These are phyloP conservation scores for Nasturtium officinale DNA, from an alignment of 345 rosid genomes.

Conservation along the genomic window DNA sequence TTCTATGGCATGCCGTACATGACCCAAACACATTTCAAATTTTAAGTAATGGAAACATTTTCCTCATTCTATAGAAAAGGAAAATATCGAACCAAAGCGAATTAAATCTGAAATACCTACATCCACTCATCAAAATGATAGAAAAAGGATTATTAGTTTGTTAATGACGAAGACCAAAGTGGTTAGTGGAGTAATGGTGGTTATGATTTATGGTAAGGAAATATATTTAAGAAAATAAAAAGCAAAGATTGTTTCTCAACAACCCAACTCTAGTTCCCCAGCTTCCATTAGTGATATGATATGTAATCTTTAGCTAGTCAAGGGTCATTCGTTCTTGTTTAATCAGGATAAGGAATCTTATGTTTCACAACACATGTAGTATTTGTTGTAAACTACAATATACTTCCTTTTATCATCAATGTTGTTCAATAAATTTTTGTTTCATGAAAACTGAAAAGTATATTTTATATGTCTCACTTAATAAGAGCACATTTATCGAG, in stretches of 20 bases:
- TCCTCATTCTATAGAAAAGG: not conserved
- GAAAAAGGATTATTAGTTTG: slow-evolving; percentile 21
- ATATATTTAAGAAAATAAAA: not conserved
- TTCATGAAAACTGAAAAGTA: not conserved
- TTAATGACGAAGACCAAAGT: slow-evolving; percentile 30
- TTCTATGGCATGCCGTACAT: not conserved
- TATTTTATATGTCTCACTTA: no score
- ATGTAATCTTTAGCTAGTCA: slow-evolving; percentile 28
- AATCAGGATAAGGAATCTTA: slow-evolving; percentile 22
- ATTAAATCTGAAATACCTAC: not conserved
- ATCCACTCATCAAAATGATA: not conserved
- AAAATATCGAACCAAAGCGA: not conserved
- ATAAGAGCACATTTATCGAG: no score
- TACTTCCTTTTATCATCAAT: not conserved
- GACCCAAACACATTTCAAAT: not conserved
- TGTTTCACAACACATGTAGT: not conserved
- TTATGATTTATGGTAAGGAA: slow-evolving; percentile 27
- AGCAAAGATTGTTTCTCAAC: slow-evolving; percentile 36
- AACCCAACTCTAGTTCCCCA: slow-evolving; percentile 37
- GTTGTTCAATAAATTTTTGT: not conserved
- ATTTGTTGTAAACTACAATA: not conserved
- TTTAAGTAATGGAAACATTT: not conserved
- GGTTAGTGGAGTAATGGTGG: slow-evolving; percentile 34
- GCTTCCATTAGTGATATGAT: slow-evolving; percentile 32
- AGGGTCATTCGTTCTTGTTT: not conserved